Conservation (phyloP, 768 basidiomycete genomes). For the Hericium alpestre region DNA sequence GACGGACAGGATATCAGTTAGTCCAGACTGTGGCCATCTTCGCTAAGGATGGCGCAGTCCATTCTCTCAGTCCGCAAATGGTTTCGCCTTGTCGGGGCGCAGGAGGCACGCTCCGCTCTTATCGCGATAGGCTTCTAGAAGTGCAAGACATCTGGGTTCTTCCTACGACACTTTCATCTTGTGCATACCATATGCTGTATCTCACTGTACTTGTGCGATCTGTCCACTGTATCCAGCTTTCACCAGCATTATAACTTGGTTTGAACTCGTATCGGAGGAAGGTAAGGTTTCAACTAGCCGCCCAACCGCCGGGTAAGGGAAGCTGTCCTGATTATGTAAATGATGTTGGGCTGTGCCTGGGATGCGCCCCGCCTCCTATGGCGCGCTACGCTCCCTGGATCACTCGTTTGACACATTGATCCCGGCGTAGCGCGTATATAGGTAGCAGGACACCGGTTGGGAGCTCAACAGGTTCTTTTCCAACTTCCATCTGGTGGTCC, state of each 20-base stretch:
- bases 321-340: neutral
- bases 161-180: neutral
- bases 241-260: too few species aligned
- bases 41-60: neutral
- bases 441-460: neutral
- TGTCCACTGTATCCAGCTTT: too few species aligned
- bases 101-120: neutral
- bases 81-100: constrained; percentile 1
- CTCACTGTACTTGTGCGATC: too few species aligned
- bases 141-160: neutral
- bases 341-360: neutral
- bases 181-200: neutral
- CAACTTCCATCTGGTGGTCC: neutral
- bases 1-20: constrained; percentile 6
- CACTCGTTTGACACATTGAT: neutral
- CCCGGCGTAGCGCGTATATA: neutral
- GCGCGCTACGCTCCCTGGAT: neutral
- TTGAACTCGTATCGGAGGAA: too few species aligned
- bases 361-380: neutral
- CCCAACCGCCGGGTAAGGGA: neutral
- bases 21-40: neutral
- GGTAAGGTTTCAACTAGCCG: too few species aligned
- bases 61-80: constrained; percentile 14
- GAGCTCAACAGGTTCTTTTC: neutral
- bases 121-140: neutral